Base-by-base conservation (phyloP, 2,329 filamentous ascomycete genomes). In the Chrysosporium queenslandicum region DNA sequence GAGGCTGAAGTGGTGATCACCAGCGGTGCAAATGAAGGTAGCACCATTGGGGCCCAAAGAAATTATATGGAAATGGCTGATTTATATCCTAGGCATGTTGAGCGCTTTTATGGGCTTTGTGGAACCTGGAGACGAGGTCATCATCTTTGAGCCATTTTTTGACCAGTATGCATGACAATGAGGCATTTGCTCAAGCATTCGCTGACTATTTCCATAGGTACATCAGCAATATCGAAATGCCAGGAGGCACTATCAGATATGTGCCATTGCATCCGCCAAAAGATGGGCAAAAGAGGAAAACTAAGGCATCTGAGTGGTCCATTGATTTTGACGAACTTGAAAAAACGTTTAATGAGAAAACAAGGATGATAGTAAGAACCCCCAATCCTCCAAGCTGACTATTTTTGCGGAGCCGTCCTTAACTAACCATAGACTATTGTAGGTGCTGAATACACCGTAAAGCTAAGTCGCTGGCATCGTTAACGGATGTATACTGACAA, bases 201-300 rank as follows among this genome's bases (percentile, higher is more conserved):
- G 16, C 52, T 53, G 30, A 53, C 41, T 46, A 18, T 39, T 36
- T 49, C 7, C 36, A n/a, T 20, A 82, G 78, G 61, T 94, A 97
- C 68, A 94, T 98, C 60, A 89, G 85, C 75, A 98, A 98, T 71
- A 97, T 98, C 58, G 87, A 96, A 70, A 97, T 98, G 90, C 83
- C 92, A 0, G 92, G 92, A 48, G 92, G 92, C 59, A 94, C 85
- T 66, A 87, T 97, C 58, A 85, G 91, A 60, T 97, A 96, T 66
- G 91, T 97, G 21, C 90, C 92, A n/a, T 76, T 98, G 66, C 86
- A 92, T 56, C 91, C 92, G 25, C 92, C 92, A 8, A 77, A 79
- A 58, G 82, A 88, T 42, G 92, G 92, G 47, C 85, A 82, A 3
- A 80, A 77, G 36, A 80, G 83, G 69, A 94, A 87, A 0, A 87